Evolutionary conservation across 2,329 filamentous ascomycete species (phyloP), one percentile per base, ranked within the genome.

Genomic region (Helicocarpus griseus): DNA sequence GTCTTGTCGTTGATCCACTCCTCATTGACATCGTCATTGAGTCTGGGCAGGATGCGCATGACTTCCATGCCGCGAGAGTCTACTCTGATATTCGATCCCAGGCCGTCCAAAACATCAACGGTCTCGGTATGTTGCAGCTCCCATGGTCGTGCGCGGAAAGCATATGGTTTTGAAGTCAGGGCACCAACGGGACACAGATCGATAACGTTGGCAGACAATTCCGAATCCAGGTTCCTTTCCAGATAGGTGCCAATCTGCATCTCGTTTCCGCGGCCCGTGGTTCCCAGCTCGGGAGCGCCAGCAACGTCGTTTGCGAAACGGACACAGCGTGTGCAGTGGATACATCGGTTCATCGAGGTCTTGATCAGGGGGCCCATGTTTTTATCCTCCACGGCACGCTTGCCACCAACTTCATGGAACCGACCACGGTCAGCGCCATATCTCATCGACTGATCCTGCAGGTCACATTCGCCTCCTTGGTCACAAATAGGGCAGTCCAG

Each of bases 1-100:
- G 89, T 85, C 79, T 97, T 98, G 77, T 98, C 93, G 72, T 97
- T 93, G 70, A 98, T 97, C 93, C 93, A 98, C 72, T 98, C 93
- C 75, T 98, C 93, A 70, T 98, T 98, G 63, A 98, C 83, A 63
- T 97, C 90, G 67, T 98, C 93, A 69, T 98, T 98, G 55, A 98
- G 78, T 62, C 93, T 82, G 54, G 93, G 93, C 14, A 96, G 68
- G 54, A 98, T 79, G 62, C 93, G 85, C 90, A 98, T 95, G 48
- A 98, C 91, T 73, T 97, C 90, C 58, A 96, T 77, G 54, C 93
- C 93, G 64, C 93, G 83, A 53, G 89, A 86, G 72, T 98, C 93
- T 41, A 97, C 84, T 41, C 93, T 85, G 63, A 98, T 94, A 69
- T 94, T 95, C 53, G 91, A 96, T 54, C 93, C 93, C 55, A 98